Evolutionary conservation across 257 asterid genomes (phyloP).

Genomic region (Knoxia roxburghii): DNA sequence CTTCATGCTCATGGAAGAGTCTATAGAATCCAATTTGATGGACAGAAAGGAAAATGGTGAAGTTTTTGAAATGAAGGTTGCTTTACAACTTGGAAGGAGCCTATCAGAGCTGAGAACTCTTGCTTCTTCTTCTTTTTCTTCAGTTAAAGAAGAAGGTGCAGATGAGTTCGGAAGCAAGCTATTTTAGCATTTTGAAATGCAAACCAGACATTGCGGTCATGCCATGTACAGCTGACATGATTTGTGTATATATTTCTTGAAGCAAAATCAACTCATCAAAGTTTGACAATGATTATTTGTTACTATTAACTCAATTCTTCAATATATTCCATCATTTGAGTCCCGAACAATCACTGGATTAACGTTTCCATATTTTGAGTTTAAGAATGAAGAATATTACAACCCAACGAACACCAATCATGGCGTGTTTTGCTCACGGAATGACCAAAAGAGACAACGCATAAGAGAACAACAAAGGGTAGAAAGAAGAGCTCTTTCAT

Average conservation of each 20-base stretch:
- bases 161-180: constrained; percentile 71
- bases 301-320: not conserved
- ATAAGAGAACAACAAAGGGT: not conserved
- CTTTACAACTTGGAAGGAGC: constrained; percentile 66
- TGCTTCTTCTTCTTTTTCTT: constrained; percentile 24
- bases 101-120: constrained; percentile 55
- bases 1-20: constrained; percentile 50
- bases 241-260: not conserved
- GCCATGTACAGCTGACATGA: not conserved
- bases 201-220: no score
- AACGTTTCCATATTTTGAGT: not conserved
- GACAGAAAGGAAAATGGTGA: constrained; percentile 66
- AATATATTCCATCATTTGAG: no score
- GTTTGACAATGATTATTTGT: no score
- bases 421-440: no score
- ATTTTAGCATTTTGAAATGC: constrained; percentile 21
- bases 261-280: no score
- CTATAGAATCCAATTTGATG: constrained; percentile 40
- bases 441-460: not conserved
- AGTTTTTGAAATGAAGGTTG: constrained; percentile 57
- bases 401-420: no score
- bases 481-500: not conserved
- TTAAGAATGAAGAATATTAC: no score
- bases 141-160: constrained; percentile 5
- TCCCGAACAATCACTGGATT: not conserved